Base-by-base conservation (phyloP, 108 stramenopile species). In the Skeletonema marinoi region DNA sequence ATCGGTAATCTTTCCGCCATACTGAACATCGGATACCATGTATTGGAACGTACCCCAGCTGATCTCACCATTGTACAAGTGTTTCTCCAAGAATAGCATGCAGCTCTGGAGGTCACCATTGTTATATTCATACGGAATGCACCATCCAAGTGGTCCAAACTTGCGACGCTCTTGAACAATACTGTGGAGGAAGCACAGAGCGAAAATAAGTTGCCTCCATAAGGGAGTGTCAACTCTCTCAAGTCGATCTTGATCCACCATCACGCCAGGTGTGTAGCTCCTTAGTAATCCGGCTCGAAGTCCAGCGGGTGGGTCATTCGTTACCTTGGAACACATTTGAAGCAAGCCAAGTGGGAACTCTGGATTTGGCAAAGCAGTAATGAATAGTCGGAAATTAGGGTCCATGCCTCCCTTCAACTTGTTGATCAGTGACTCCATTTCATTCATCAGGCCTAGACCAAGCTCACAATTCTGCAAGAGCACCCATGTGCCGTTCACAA, bases 1-100 rank as follows among this genome's bases (percentile, higher is more conserved):
- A 66, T 97, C 96, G 31, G 96, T 97, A 65, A 97, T 95, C 78
- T 97, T 97, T 66, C 96, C 96, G n/a, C 96, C 96, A 66, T 97
- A 97, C 72, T 96, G 94, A 10, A 92, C 95, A 77, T 95, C 96
- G 16, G 90, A 83, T 25, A 97, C 95, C 95, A 96, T 96, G 92
- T 96, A 84, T 81, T 95, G 94, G 78, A 97, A 90, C 0, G 95
- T 95, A 4, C 86, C 82, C 96, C 96, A 97, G 58, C 89, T 89
- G 68, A 97, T 94, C 25, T 91, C 88, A 10, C 94, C 93, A 64
- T 89, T 90, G 88, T 97, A 97, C 51, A 97, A 78, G 48, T 96
- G 95, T 70, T 94, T 95, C 78, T 97, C 96, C 79, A 97, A 77
- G 80, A 95, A 97, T 6, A 92, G 75, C 71, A 97, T 90, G 79